These are phyloP conservation scores for Pinus tabuliformis DNA, from an alignment of 75 land plant species.

Conservation along the genomic window DNA sequence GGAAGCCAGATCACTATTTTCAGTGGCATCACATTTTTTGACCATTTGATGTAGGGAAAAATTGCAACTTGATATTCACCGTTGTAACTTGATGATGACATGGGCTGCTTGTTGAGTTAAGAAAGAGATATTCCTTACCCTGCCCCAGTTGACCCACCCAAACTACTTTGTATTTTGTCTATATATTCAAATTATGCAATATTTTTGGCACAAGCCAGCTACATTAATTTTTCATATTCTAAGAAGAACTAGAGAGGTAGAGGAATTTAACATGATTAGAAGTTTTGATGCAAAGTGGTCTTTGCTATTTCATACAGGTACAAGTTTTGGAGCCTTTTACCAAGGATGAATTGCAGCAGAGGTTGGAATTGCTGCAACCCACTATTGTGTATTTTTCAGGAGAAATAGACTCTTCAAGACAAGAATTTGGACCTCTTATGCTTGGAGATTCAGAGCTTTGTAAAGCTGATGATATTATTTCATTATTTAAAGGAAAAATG, in stretches of 20 bases:
- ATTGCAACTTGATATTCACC: background rate
- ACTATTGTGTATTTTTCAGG: constrained; percentile 5
- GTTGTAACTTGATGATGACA: background rate
- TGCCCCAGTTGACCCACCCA: too few species aligned
- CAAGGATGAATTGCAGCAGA: constrained; percentile 10
- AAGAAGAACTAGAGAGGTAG: background rate
- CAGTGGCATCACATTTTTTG: background rate
- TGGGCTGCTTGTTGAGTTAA: background rate
- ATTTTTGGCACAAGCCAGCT: background rate
- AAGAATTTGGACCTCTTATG: constrained; percentile 6
- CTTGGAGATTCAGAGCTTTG: constrained; percentile 10
- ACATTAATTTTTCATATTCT: background rate
- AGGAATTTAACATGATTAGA: background rate
- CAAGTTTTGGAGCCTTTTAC: constrained; percentile 7
- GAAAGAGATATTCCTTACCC: too few species aligned
- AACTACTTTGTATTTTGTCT: background rate
- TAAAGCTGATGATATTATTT: constrained; percentile 5
- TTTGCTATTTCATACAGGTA: background rate
- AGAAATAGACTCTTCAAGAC: background rate
- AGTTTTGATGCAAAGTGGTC: constrained; percentile 1
- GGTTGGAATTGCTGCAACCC: constrained; percentile 8
- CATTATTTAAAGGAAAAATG: constrained; percentile 2
- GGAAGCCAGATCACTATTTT: background rate
- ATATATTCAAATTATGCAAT: background rate
- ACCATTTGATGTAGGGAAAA: background rate